Evolutionary conservation across 2,329 filamentous ascomycete species (phyloP).

Genomic region (Colletotrichum acutatum): DNA sequence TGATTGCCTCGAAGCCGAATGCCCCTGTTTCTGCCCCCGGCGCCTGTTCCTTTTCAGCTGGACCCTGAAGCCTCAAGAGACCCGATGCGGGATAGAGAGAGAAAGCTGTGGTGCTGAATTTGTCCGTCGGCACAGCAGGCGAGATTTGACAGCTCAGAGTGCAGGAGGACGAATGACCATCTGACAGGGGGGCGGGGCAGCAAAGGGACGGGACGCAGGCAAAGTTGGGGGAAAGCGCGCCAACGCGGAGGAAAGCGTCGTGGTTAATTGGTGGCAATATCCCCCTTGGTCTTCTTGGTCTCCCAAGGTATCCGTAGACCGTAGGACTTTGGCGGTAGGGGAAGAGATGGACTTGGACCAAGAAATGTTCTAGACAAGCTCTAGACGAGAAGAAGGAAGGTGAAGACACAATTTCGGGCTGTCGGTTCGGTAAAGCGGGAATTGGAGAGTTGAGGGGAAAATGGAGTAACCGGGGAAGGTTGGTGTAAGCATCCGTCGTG

Average conservation of each 20-base stretch:
- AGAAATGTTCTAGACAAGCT: not conserved
- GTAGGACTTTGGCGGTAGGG: not conserved
- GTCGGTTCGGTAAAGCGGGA: conserved; percentile 9
- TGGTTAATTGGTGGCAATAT: conserved; percentile 33
- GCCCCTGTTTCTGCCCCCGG: conserved; percentile 24
- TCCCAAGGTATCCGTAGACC: no score
- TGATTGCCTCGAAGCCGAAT: conserved; percentile 29
- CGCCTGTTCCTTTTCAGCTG: conserved; percentile 21
- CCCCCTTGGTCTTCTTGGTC: not conserved
- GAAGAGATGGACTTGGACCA: not conserved
- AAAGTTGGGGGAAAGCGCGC: conserved; percentile 19
- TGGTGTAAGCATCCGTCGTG: not conserved
- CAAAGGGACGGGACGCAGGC: conserved; percentile 9
- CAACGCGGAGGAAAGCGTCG: not conserved
- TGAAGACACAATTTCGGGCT: conserved; percentile 1
- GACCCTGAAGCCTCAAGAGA: conserved; percentile 26
- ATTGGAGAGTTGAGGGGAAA: not conserved
- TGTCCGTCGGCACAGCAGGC: conserved; percentile 1
- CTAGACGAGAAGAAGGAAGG: not conserved
- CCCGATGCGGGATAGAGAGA: conserved; percentile 16
- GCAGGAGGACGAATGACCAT: conserved; percentile 19
- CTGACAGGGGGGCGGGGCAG: conserved; percentile 1
- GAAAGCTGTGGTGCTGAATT: not conserved
- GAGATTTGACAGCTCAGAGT: conserved; percentile 25
- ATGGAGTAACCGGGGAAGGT: not conserved